These are phyloP conservation scores for Pichia inconspicua DNA, from an alignment of 1,139 yeast species.

Conservation along the genomic window DNA sequence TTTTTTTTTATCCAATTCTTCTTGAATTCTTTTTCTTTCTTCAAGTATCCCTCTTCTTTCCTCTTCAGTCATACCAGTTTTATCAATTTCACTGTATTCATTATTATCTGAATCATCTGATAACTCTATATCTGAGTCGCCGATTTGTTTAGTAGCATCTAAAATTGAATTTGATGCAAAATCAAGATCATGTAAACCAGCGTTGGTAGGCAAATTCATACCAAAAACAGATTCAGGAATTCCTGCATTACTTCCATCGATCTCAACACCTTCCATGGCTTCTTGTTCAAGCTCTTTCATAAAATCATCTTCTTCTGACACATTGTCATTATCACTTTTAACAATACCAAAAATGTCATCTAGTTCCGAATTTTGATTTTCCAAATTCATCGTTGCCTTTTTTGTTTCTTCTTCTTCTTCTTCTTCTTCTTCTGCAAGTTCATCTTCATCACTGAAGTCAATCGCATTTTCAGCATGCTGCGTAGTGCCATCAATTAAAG, in stretches of 20 bases:
- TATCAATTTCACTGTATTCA: background rate
- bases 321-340: slow-evolving; percentile 1
- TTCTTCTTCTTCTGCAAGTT: slow-evolving; percentile 75
- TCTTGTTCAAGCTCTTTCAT: slow-evolving; percentile 32
- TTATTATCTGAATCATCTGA: slow-evolving; percentile 25
- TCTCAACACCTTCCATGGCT: slow-evolving; percentile 33
- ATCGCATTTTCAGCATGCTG: slow-evolving; percentile 89
- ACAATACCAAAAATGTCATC: slow-evolving; percentile 12
- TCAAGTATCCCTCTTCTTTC: slow-evolving; percentile 7
- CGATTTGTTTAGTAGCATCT: slow-evolving; percentile 26
- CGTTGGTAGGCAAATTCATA: slow-evolving; percentile 25
- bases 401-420: slow-evolving; percentile 37
- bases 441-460: slow-evolving; percentile 93
- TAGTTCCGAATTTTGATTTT: slow-evolving; percentile 26
- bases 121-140: slow-evolving; percentile 33
- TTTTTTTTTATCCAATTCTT: slow-evolving; percentile 22
- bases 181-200: slow-evolving; percentile 37
- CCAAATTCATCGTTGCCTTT: slow-evolving; percentile 20
- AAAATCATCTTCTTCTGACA: slow-evolving; percentile 29
- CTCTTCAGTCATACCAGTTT: slow-evolving; percentile 9
- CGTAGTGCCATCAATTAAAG: slow-evolving; percentile 32
- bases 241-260: slow-evolving; percentile 36
- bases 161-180: slow-evolving; percentile 34
- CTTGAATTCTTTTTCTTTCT: slow-evolving; percentile 14
- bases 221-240: slow-evolving; percentile 39